A percentile compares a stretch with the other conserved stretches of the same genome.
Conservation (phyloP, 306 rosid species). For the Vigna unguiculata region DNA sequence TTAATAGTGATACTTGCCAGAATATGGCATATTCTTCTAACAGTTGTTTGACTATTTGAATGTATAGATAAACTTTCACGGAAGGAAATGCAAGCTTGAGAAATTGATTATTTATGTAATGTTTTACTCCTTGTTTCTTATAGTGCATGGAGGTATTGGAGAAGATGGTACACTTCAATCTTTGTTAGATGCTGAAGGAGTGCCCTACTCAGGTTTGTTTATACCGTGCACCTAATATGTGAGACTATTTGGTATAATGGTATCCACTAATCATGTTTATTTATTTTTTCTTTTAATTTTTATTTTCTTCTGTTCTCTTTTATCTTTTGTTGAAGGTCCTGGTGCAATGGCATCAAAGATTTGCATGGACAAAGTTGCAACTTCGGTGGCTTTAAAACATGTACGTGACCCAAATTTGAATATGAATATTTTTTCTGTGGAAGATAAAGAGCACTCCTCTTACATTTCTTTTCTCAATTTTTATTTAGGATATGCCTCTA, state of each 20-base stretch:
- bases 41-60: constrained; percentile 23
- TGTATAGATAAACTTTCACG: constrained; percentile 16
- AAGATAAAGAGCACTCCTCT: constrained; percentile 28
- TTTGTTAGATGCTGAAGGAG: constrained; percentile 80
- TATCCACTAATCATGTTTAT: constrained; percentile 27
- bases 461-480: constrained; percentile 27
- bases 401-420: constrained; percentile 55
- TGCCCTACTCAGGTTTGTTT: constrained; percentile 83
- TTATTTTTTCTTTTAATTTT: neutral
- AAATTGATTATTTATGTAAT: constrained; percentile 34
- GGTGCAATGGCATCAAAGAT: constrained; percentile 78
- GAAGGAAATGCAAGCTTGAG: constrained; percentile 21
- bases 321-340: constrained; percentile 69
- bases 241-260: constrained; percentile 17
- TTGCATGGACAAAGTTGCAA: constrained; percentile 96
- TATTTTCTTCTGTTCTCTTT: constrained; percentile 17
- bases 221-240: constrained; percentile 19
- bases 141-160: constrained; percentile 99
- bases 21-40: constrained; percentile 17
- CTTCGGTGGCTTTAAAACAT: constrained; percentile 79
- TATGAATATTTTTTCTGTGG: neutral
- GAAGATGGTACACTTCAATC: constrained; percentile 98
- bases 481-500: neutral
- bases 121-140: constrained; percentile 42
- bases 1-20: constrained; percentile 14